Base-by-base conservation (phyloP, 2,329 filamentous ascomycete species). In the Cyphellophora attinorum region DNA sequence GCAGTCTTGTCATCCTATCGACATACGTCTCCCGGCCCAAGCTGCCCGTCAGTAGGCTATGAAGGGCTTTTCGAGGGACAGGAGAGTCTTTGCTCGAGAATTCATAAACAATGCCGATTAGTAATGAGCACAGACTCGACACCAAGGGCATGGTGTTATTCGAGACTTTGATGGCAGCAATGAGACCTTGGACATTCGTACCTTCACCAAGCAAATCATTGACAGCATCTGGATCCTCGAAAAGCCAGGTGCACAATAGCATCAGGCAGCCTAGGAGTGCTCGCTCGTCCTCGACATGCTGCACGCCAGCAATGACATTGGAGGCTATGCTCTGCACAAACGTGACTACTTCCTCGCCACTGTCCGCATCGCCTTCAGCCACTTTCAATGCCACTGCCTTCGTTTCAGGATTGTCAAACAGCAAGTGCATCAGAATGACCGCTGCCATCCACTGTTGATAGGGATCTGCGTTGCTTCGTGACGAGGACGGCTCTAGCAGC, bases 51-150 rank as follows among this genome's bases (percentile, higher is more conserved):
- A 98, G 66, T 17, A 95, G 72, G 15, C 81, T 76, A 51, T 93
- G 83, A 29, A 98, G 64, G 6, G 81, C 88, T 15, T 77, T 70
- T 41, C 91, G 74, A 5, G 89, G 75, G 33, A 98, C 80, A 0
- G 91, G 85, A 0, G 89, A 96, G 58, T 98, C 91, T 54, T 93
- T 94, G 1, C 89, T 95, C 6, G 89, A 96, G 52, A 96, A 98
- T 52, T 98, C 91, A 55, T 96, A 98, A 4, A 91, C 72, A 13
- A 93, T 79, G 6, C 89, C 91, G 2, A 96, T 68, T 1, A 98
- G 64, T 54, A 86, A 77, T 11, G 86, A 81, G 54, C 82, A 85
- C 10, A 98, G 68, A 2, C 91, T 91, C 45, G 85, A 81, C 11
- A 89, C 69, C 19, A 93, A 64, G 13, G 74, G 65, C 39, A 77